Conservation (phyloP, 2,329 filamentous ascomycete species). For the Aspergillus uvarum region DNA sequence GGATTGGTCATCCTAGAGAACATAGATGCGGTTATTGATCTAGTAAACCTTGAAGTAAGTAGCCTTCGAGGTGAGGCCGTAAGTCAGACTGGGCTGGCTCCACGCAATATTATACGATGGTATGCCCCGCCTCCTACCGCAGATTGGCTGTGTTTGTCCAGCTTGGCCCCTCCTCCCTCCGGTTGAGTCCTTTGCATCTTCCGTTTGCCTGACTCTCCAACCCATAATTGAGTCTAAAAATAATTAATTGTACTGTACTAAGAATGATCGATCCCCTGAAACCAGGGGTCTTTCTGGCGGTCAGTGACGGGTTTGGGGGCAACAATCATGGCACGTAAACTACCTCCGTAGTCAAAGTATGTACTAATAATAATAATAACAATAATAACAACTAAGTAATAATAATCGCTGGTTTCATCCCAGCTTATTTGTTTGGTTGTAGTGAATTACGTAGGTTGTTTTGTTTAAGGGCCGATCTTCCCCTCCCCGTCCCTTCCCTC, state of each 20-base stretch:
- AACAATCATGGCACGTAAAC: not conserved
- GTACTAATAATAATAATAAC: too few relatives aligned
- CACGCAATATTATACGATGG: constrained; percentile 10
- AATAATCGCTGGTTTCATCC: not conserved
- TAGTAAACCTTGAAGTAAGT: too few relatives aligned
- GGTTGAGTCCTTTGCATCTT: too few relatives aligned
- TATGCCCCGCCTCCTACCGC: constrained; percentile 12
- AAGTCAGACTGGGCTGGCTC: constrained; percentile 12
- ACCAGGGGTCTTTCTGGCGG: constrained; percentile 10
- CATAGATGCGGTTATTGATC: too few relatives aligned
- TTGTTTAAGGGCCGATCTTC: not conserved
- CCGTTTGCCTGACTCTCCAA: not conserved
- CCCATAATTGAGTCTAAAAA: constrained; percentile 12
- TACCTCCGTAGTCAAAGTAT: too few relatives aligned
- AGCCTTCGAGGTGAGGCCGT: too few relatives aligned
- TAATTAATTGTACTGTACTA: not conserved
- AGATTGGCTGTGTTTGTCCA: constrained; percentile 13
- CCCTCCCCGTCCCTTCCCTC: constrained; percentile 1
- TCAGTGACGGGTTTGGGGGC: constrained; percentile 9
- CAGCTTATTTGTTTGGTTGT: not conserved
- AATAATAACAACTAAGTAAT: too few relatives aligned
- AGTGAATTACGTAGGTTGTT: not conserved
- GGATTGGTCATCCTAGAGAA: not conserved
- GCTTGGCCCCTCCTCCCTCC: not conserved
- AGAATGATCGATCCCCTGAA: not conserved